Base-by-base conservation (phyloP, 306 rosid genomes). In the Begonia fuchsioides region DNA sequence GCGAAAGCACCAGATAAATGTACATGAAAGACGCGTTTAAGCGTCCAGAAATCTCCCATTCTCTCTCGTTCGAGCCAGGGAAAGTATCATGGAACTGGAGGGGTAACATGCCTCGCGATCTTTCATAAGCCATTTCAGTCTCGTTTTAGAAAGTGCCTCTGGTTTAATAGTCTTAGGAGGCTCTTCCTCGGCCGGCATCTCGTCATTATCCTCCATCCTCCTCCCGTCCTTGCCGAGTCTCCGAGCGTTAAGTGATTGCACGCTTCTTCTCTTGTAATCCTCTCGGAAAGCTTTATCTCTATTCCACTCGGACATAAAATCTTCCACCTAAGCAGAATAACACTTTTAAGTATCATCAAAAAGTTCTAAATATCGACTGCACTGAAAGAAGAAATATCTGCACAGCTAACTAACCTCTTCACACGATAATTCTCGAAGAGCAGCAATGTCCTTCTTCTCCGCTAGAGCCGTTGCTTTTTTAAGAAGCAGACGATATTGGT, bases 261-360 rank as follows among this genome's bases (percentile, higher is more conserved):
- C 1, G 18, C 51, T 40, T 17, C 57, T 50, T 43, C 51, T 51
- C 61, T 18, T 40, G 39, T 52, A 64, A 44, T 57, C 59, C 8
- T 44, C 41, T 57, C 59, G 44, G 53, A 57, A 57, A 44, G 26
- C 26, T 14, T 19, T 19, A 39, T 13, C 15, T 11, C 50, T 41
- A 17, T 52, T 64, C 64, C 59, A 57, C 5, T 38, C 9, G 11
- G 56, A 38, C 63, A 64, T 63, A 20, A 63, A 50, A 7, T 50
- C 44, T 32, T 50, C 61, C 49, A 54, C 61, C 56, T 63, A 39
- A 15, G 35, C 35, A 6, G 8, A 26, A 4, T 26, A 6, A 26
- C 5, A 3, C 4, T 26, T 26, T 26, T 26, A 26, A 26, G 8
- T 26, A 26, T 26, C 0, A 0, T 26, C 7, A 1, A 1, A 26